Evolutionary conservation across 75 land plant species (phyloP).

Genomic region (Chamaecyparis obtusa): DNA sequence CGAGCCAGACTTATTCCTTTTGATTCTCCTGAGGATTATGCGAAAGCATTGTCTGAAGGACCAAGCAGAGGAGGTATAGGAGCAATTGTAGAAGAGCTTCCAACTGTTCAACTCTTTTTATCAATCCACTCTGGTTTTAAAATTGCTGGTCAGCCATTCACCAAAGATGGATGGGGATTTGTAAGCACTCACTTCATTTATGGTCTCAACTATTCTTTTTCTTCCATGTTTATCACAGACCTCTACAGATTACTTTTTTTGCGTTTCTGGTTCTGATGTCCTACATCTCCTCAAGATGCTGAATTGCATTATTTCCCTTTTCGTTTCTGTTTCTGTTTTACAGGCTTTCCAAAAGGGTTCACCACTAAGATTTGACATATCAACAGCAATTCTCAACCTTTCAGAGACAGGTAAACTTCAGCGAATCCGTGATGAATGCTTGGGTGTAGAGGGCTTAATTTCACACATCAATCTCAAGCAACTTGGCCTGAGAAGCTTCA

Average conservation of each 20-base stretch:
- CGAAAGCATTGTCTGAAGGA: conserved; percentile 16
- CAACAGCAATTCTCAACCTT: conserved; percentile 73
- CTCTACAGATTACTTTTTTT: background rate
- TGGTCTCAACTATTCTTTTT: background rate
- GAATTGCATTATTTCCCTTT: background rate
- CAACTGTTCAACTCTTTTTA: conserved; percentile 35
- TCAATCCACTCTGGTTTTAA: conserved; percentile 15
- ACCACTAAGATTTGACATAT: conserved; percentile 73
- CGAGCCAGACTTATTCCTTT: conserved; percentile 47
- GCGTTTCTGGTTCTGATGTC: background rate
- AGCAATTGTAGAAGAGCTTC: conserved; percentile 46
- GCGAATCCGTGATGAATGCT: conserved; percentile 73
- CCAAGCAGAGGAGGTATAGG: conserved; percentile 39
- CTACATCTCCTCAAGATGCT: background rate
- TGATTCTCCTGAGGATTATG: conserved; percentile 22
- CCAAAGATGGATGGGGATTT: conserved; percentile 50
- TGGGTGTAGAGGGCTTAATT: conserved; percentile 31
- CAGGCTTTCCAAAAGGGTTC: conserved; percentile 90
- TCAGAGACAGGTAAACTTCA: conserved; percentile 84
- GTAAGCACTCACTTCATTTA: conserved; percentile 22
- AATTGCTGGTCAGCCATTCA: conserved; percentile 33
- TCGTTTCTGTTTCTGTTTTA: background rate
- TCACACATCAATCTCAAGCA: conserved; percentile 20
- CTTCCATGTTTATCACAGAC: background rate
- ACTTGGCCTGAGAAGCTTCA: conserved; percentile 51